Percentiles rank a stretch among this genome's conserved stretches.
These are phyloP conservation scores for Nakazawaea laoshanensis DNA, from an alignment of 805 yeast species.

Conservation along the genomic window DNA sequence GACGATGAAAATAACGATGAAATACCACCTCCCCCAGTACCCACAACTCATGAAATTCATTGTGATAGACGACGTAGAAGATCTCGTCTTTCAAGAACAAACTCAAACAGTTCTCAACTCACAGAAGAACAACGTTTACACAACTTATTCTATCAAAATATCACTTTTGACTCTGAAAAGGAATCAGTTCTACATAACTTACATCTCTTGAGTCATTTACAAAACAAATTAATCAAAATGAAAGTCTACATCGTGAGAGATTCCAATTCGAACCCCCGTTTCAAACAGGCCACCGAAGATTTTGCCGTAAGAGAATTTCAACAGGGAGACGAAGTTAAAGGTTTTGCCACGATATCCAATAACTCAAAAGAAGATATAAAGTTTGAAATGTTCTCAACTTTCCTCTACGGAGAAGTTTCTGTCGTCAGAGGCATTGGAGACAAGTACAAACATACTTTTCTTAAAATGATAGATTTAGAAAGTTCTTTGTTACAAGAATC, in stretches of 20 bases:
- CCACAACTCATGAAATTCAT: slow-evolving; percentile 1
- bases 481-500: slow-evolving; percentile 5
- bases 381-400: slow-evolving; percentile 11
- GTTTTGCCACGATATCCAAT: slow-evolving; percentile 9
- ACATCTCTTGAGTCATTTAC: slow-evolving; percentile 8
- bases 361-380: slow-evolving; percentile 1
- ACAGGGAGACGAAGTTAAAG: slow-evolving; percentile 10
- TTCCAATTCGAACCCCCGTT: background rate
- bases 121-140: slow-evolving; percentile 8
- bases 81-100: slow-evolving; percentile 1
- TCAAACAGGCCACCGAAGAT: slow-evolving; percentile 8
- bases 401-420: slow-evolving; percentile 8
- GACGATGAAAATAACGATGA: slow-evolving; percentile 5
- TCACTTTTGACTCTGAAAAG: slow-evolving; percentile 10
- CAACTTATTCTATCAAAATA: slow-evolving; percentile 5
- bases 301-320: slow-evolving; percentile 8
- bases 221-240: slow-evolving; percentile 11
- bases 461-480: slow-evolving; percentile 12
- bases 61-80: slow-evolving; percentile 1
- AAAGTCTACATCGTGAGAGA: slow-evolving; percentile 7
- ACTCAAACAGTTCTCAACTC: slow-evolving; percentile 3
- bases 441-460: slow-evolving; percentile 9
- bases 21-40: slow-evolving; percentile 5
- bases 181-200: slow-evolving; percentile 11
- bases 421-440: slow-evolving; percentile 10